Base-by-base conservation (phyloP, 2,329 filamentous ascomycete species). In the Pestalotiopsis fici region DNA sequence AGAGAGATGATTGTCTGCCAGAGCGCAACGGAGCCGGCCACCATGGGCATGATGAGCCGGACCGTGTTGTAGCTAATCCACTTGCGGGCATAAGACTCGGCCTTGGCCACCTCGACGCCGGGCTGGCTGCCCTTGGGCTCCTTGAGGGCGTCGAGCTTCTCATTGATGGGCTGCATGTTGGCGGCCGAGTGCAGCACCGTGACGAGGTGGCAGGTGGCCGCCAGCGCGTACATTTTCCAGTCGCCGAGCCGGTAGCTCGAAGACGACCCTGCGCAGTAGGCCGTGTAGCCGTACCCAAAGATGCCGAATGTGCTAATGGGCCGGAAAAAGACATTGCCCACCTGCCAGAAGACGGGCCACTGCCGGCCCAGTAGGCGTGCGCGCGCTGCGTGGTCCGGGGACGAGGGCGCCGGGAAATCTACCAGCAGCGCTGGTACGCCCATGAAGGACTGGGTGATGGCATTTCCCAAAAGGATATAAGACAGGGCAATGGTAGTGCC, bases 361-460 rank as follows among this genome's bases (percentile, higher is more conserved):
- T 85, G 83, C 12, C 78, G 77, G 31, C 82, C 83, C 3, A 86
- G 81, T 39, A 83, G 79, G 28, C 76, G 78, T 21, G 82, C 81
- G 68, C 82, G 79, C 6, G 77, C 74, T 3, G 77, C 75, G 71
- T 84, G 80, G 11, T 80, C 78, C 1, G 80, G 77, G 2, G 79
- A 78, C 4, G 76, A 77, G 27, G 82, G 76, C 7, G 76, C 68
- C 27, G 82, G 82, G 72, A 83, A 84, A 70, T 83, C 79, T 68
- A 83, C 79, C 15, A 86, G 77, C 47, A 85, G 76, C 3, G 82
- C 83, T 5, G 83, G 83, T 47, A 85, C 80, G 18, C 82, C 82
- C 83, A 85, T 85, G 76, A 81, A 85, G 18, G 83, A 85, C 74
- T 85, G 83, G 27, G 84, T 86, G 66, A 86, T 82, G 13, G 83